Base-by-base conservation (phyloP, 176 grass and related monocot species). In the Echinochloa phyllopogon region DNA sequence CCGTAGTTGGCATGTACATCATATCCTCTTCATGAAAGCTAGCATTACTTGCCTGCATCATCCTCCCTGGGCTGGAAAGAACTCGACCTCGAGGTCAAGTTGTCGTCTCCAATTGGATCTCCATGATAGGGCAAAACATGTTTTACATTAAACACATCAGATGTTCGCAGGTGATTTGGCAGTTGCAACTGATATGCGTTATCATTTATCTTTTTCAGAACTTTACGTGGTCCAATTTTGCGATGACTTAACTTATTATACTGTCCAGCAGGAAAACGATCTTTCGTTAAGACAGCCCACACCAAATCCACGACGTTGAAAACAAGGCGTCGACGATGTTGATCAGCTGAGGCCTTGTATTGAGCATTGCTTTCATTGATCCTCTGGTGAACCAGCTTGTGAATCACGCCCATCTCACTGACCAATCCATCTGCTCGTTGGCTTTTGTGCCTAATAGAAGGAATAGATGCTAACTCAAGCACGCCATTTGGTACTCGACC, bases 221-320 rank as follows among this genome's bases (percentile, higher is more conserved):
- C 3, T 10, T 80, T 16, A 36, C 44, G 67, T 2, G 61, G 62
- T 1, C 45, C 62, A 23, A 80, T 24, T 18, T 80, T 80, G 14
- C 29, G 47, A 2, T 67, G 25, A 7, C 62, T 80, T 67, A 80
- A 23, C 74, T 80, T 80, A 14, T 66, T 80, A 5, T 80, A 80
- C 0, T 80, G 27, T 18, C 51, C 44, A 51, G 6, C 24, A 4
- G 61, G 61, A n/a, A 80, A 51, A 49, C 17, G 18, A 15, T 80
- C 61, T 49, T 51, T 68, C 7, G 33, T 80, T 51, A 80, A 50
- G 10, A 68, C 20, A 67, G 10, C 62, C 61, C 60, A 79, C 9
- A 79, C 60, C 5, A 14, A 79, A 21, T 79, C 77, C 0, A 60
- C 60, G 4, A 6, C 62, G 5, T 80, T 20, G 53, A 80, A 68